Conservation (phyloP, 2,329 filamentous ascomycete genomes). For the Pseudocercospora eumusae region DNA sequence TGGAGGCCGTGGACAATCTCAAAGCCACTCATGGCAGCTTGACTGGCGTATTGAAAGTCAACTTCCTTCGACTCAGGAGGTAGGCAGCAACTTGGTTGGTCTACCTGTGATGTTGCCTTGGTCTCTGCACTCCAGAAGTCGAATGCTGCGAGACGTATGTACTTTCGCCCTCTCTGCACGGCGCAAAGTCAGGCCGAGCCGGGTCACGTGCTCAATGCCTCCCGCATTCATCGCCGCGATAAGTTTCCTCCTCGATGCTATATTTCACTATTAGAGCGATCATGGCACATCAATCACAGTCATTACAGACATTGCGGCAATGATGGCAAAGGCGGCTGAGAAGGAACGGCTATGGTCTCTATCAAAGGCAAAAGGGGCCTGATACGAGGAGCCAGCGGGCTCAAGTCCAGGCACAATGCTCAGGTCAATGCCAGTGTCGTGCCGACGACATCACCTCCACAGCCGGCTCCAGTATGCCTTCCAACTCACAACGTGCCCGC, state of each 20-base stretch:
- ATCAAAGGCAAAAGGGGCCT: conserved; percentile 4
- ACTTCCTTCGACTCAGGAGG: too few relatives aligned
- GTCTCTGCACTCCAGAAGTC: too few relatives aligned
- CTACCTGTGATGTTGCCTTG: too few relatives aligned
- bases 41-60: too few relatives aligned
- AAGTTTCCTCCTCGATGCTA: neutral
- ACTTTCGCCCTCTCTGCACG: too few relatives aligned
- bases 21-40: too few relatives aligned
- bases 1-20: too few relatives aligned
- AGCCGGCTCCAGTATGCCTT: neutral
- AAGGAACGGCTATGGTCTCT: conserved; percentile 2
- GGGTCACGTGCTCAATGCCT: too few relatives aligned
- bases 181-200: too few relatives aligned
- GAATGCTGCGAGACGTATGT: too few relatives aligned
- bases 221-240: too few relatives aligned
- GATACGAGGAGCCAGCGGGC: neutral
- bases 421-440: neutral
- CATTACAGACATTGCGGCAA: neutral
- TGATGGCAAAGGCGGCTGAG: neutral
- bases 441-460: neutral
- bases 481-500: neutral
- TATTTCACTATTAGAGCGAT: neutral
- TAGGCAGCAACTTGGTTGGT: too few relatives aligned
- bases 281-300: neutral
- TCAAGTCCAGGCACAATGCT: neutral